Conservation (phyloP, 768 basidiomycete species). For the Suillus americanus region DNA sequence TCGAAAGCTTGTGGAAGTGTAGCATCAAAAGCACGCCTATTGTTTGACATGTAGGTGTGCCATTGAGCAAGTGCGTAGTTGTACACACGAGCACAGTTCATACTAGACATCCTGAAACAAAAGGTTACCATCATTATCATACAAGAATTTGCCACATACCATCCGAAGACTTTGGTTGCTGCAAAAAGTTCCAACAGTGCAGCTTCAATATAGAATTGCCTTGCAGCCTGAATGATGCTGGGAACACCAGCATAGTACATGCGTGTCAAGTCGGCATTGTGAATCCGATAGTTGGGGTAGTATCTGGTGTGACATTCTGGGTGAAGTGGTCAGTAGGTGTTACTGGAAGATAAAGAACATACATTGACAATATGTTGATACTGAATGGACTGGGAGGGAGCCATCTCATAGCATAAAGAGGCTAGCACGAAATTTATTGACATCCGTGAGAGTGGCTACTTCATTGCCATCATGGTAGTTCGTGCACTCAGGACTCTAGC, state of each 20-base stretch:
- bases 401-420: slow-evolving; percentile 23
- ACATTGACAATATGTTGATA: slow-evolving; percentile 26
- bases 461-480: slow-evolving; percentile 3
- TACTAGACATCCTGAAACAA: slow-evolving; percentile 10
- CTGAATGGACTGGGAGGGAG: slow-evolving; percentile 22
- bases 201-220: too few species aligned
- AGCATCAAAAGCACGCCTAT: slow-evolving; percentile 1
- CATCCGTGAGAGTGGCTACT: background rate
- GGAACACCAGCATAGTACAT: slow-evolving; percentile 19
- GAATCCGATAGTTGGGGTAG: slow-evolving; percentile 11
- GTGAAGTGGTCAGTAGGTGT: slow-evolving; percentile 16
- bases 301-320: slow-evolving; percentile 22
- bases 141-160: background rate
- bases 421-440: slow-evolving; percentile 15
- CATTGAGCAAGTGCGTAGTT: background rate
- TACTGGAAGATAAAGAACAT: slow-evolving; percentile 8
- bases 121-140: background rate
- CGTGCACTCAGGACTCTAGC: background rate
- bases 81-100: slow-evolving; percentile 11
- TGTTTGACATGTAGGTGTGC: slow-evolving; percentile 7
- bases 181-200: too few species aligned
- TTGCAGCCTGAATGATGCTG: too few species aligned
- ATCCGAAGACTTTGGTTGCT: background rate
- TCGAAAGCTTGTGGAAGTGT: background rate
- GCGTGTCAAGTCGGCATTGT: slow-evolving; percentile 1